A percentile compares a stretch with the other conserved stretches of the same genome.
These are phyloP conservation scores for Dactylellina haptotyla DNA, from an alignment of 2,329 filamentous ascomycete genomes.

Conservation along the genomic window DNA sequence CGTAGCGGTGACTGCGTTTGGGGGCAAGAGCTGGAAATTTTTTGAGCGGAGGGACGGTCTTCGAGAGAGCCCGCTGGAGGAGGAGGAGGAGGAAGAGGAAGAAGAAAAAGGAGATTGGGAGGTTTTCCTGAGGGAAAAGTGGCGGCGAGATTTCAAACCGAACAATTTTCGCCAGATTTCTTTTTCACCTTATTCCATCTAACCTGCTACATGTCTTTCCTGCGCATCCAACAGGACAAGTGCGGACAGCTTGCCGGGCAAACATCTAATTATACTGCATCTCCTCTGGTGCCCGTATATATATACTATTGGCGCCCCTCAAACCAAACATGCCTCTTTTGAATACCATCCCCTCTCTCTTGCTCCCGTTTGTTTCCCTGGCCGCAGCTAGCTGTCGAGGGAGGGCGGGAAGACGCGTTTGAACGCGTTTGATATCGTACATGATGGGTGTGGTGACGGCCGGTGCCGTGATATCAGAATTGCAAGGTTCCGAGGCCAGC, in stretches of 20 bases:
- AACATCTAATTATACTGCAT: no score
- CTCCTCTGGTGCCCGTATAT: no score
- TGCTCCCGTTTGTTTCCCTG: background rate
- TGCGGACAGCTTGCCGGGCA: no score
- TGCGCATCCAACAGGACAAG: background rate
- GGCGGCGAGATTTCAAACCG: slow-evolving; percentile 18
- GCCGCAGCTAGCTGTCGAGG: background rate
- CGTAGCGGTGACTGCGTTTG: slow-evolving; percentile 54
- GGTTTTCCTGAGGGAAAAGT: background rate
- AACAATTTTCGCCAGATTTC: slow-evolving; percentile 42
- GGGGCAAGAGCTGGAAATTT: slow-evolving; percentile 54
- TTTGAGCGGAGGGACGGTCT: slow-evolving; percentile 51
- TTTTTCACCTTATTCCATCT: background rate
- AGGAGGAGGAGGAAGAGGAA: background rate
- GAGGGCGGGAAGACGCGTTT: slow-evolving; percentile 23
- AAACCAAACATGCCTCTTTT: background rate
- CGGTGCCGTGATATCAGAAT: no score
- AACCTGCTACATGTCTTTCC: background rate
- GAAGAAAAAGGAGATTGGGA: slow-evolving; percentile 16
- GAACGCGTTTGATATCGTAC: slow-evolving; percentile 37
- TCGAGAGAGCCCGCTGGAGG: slow-evolving; percentile 36
- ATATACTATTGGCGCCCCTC: no score
- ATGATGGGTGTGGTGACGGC: background rate
- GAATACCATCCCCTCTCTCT: background rate
- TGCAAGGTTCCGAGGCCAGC: no score